These are phyloP conservation scores for Taxillus chinensis DNA, from an alignment of 164 flowering plant species.

Conservation along the genomic window DNA sequence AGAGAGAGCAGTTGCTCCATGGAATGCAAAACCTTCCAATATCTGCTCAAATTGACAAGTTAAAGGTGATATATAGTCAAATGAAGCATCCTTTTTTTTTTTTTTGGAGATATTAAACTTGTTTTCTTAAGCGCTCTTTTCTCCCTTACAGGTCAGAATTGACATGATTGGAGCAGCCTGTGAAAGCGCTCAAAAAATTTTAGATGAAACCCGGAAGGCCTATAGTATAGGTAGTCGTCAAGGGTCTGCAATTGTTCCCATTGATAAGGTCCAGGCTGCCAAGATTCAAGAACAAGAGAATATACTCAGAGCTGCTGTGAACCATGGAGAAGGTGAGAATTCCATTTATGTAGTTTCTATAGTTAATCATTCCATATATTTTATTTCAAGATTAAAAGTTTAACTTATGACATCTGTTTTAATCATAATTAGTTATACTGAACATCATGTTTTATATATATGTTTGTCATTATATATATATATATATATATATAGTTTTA, in stretches of 20 bases:
- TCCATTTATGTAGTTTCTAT: neutral
- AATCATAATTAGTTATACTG: no score
- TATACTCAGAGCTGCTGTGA: conserved; percentile 75
- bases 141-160: conserved; percentile 52
- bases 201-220: conserved; percentile 82
- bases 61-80: conserved; percentile 46
- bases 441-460: no score
- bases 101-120: neutral
- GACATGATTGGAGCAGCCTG: conserved; percentile 93
- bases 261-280: conserved; percentile 86
- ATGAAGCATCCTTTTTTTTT: neutral
- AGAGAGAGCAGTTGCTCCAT: conserved; percentile 73
- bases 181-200: conserved; percentile 87
- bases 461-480: no score
- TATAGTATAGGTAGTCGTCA: conserved; percentile 80
- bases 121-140: conserved; percentile 1
- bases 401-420: no score
- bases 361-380: no score
- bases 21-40: conserved; percentile 78
- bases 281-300: conserved; percentile 89
- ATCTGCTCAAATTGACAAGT: conserved; percentile 67
- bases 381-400: no score
- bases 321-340: conserved; percentile 67
- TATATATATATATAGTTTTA: no score
- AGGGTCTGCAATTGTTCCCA: conserved; percentile 54